Percentiles rank a stretch among this genome's conserved stretches.
Evolutionary conservation across 1,284 basidiomycete species (phyloP).

Genomic region (Thecaphora thlaspeos): DNA sequence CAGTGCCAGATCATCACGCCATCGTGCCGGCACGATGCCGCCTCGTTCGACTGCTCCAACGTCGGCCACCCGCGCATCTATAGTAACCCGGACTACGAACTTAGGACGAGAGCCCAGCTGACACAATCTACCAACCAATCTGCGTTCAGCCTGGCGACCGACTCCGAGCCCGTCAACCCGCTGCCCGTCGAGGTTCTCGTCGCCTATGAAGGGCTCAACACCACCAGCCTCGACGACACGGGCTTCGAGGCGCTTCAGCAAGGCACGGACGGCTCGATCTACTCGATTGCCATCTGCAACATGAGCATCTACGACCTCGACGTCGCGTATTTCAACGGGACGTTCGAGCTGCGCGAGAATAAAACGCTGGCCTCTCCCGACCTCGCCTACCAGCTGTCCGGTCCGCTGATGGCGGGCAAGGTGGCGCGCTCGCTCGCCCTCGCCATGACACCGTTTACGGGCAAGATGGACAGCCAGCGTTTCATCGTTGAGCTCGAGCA

Average conservation of each 20-base stretch:
- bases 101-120: not conserved
- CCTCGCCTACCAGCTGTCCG: slow-evolving; percentile 8
- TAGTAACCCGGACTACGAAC: not conserved
- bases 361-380: not conserved
- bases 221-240: not conserved
- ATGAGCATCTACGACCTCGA: slow-evolving; percentile 3
- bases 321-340: slow-evolving; percentile 14
- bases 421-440: not conserved
- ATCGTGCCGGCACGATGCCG: not conserved
- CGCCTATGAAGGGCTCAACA: not conserved
- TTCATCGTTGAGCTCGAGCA: slow-evolving; percentile 3
- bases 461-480: not conserved
- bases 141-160: no score
- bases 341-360: not conserved
- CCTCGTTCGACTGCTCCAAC: slow-evolving; percentile 10
- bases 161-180: slow-evolving; percentile 1
- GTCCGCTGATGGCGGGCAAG: slow-evolving; percentile 8
- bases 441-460: not conserved
- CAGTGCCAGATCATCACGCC: slow-evolving; percentile 10
- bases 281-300: slow-evolving; percentile 5
- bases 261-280: slow-evolving; percentile 1
- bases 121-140: no score
- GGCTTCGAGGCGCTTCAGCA: slow-evolving; percentile 3
- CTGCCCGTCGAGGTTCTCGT: not conserved
- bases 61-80: slow-evolving; percentile 5